phyloP scores from a whole-genome alignment of 2,329 filamentous ascomycete species.

The Lachnellula occidentalis region DNA sequence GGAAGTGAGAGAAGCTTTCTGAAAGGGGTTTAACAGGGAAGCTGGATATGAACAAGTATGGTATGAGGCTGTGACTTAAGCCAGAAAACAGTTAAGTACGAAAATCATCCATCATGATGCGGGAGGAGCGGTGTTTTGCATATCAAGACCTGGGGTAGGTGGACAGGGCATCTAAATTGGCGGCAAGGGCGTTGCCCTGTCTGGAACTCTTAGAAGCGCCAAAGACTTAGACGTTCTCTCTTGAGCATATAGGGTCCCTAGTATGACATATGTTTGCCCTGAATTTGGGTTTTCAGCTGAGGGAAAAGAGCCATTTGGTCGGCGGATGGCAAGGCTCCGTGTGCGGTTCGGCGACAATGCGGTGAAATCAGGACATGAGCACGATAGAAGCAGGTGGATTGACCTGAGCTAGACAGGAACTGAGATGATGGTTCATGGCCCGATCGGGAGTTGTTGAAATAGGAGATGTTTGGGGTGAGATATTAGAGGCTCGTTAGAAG shows the following conservation, averaged over 20 bases:
- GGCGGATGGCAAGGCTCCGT: slow-evolving; percentile 8
- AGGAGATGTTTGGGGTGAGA: not conserved
- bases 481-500: slow-evolving; percentile 4
- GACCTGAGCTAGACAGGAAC: not conserved
- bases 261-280: too few relatives aligned
- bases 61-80: not conserved
- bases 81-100: not conserved
- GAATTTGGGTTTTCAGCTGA: not conserved
- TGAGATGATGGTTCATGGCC: not conserved
- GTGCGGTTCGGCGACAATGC: not conserved
- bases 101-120: not conserved
- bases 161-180: not conserved
- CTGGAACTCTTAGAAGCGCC: not conserved
- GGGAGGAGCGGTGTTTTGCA: not conserved
- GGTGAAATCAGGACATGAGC: not conserved
- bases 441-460: not conserved
- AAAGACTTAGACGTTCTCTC: not conserved
- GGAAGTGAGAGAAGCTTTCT: slow-evolving; percentile 12
- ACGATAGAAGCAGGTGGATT: not conserved
- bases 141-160: not conserved
- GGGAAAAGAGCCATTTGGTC: slow-evolving; percentile 4
- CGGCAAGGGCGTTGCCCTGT: not conserved
- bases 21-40: slow-evolving; percentile 10
- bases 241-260: too few relatives aligned
- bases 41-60: slow-evolving; percentile 11